Evolutionary conservation across 208 protist genomes (phyloP).

Genomic region (Trypanosoma caninum): DNA sequence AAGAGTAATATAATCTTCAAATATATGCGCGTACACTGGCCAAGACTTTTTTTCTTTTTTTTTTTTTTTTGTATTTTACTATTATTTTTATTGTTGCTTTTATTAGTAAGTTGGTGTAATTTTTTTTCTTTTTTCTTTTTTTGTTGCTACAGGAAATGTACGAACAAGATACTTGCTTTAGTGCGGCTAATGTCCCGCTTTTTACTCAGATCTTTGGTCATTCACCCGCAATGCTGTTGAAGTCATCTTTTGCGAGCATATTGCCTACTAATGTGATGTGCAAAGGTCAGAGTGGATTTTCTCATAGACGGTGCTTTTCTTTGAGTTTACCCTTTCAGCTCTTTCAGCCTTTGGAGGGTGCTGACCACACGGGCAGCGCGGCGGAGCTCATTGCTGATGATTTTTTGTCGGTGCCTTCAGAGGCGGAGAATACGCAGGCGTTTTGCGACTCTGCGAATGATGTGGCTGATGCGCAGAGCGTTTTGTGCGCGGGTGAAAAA

Average conservation of each 20-base stretch:
- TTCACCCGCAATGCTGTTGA: not conserved
- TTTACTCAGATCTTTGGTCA: slow-evolving; percentile 33
- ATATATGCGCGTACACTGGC: too few species aligned
- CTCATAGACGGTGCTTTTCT: too few species aligned
- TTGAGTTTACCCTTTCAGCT: too few species aligned
- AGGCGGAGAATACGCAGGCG: not conserved
- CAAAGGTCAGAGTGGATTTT: too few species aligned
- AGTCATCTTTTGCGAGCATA: not conserved
- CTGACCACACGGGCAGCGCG: too few species aligned
- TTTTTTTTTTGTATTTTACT: slow-evolving; percentile 1
- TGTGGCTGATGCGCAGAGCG: not conserved
- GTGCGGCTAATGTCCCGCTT: slow-evolving; percentile 31
- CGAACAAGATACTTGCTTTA: slow-evolving; percentile 29
- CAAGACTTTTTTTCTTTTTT: slow-evolving; percentile 21
- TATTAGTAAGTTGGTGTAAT: not conserved
- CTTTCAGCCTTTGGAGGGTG: too few species aligned
- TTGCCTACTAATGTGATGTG: too few species aligned
- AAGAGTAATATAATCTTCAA: too few species aligned
- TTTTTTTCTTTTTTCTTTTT: slow-evolving; percentile 4
- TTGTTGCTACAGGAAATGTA: slow-evolving; percentile 16
- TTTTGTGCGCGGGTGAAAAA: not conserved
- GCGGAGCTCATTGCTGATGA: too few species aligned
- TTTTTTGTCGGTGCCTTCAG: too few species aligned
- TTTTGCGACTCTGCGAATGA: not conserved
- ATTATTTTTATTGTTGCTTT: slow-evolving; percentile 1